Base-by-base conservation (phyloP, 306 rosid species). In the Herpetospermum pedunculosum region DNA sequence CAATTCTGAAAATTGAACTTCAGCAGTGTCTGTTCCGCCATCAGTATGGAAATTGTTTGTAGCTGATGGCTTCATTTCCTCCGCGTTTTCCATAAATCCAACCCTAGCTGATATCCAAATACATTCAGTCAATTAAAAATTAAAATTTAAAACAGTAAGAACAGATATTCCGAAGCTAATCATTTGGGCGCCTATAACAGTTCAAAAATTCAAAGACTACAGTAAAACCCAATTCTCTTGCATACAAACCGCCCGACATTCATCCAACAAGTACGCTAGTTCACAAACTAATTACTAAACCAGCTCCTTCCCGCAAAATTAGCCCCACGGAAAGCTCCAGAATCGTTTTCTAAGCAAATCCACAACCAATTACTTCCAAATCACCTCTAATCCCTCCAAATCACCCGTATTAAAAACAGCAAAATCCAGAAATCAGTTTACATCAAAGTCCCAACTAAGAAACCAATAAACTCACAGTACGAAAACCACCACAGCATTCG, bases 1-100 rank as follows among this genome's bases (percentile, higher is more conserved):
- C 47, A 89, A 82, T 43, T 82, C 82, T 3, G 53, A 47, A 47
- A 47, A 90, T 70, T 96, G 83, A 77, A 87, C 69, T n/a, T 65
- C 80, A 6, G 78, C 70, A 13, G 83, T 83, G 76, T 85, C 92
- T 3, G 38, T 70, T 16, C 74, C 70, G 23, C 80, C 81, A 18
- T 73, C 71, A 1, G 78, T 12, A 35, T n/a, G 81, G 2, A 76
- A 75, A 57, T 32, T 76, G 73, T 52, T 68, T 30, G 77, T 32
- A 73, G 49, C 77, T 3, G 52, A 79, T 41, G 82, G 53, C 29
- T 83, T 87, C 8, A 35, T n/a, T 4, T 87, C 90, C 57, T 86
- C 93, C 92, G 79, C 83, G 70, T 75, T 86, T 44, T 78, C 72
- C 77, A 75, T 19, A 72, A 81, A 81, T 70, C 48, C 75, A 77